A percentile compares a stretch with the other conserved stretches of the same genome.
Evolutionary conservation across 495 filamentous ascomycete species (phyloP).

Genomic region (Aspergillus homomorphus): DNA sequence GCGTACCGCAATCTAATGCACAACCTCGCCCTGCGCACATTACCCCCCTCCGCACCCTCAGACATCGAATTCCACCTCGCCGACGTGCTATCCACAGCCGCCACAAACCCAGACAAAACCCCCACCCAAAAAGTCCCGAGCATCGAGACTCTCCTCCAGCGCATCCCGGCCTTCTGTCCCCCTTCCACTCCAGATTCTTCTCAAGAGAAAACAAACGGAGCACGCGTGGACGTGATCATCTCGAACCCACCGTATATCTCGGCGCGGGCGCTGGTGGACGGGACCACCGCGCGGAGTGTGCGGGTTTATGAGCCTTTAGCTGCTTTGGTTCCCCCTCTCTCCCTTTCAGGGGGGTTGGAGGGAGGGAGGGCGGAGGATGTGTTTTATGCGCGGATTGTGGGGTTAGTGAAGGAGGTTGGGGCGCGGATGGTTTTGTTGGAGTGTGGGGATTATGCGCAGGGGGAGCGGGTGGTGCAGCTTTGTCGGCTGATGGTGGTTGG

Average conservation of each 20-base stretch:
- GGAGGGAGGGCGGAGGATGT: slow-evolving; percentile 30
- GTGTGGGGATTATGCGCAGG: not conserved
- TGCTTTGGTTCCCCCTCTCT: slow-evolving; percentile 66
- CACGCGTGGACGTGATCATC: slow-evolving; percentile 65
- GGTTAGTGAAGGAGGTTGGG: not conserved
- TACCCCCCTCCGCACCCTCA: slow-evolving; percentile 26
- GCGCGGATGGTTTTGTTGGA: not conserved
- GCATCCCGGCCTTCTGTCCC: not conserved
- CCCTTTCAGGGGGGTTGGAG: not conserved
- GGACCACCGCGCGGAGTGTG: slow-evolving; percentile 66
- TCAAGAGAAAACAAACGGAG: too few species aligned
- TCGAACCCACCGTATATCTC: slow-evolving; percentile 95
- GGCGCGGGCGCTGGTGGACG: slow-evolving; percentile 45
- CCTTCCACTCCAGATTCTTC: not conserved
- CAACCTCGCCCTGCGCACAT: slow-evolving; percentile 38
- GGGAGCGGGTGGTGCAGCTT: not conserved
- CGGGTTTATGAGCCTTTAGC: slow-evolving; percentile 72
- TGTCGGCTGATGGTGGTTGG: not conserved
- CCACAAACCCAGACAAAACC: not conserved
- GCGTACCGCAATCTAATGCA: slow-evolving; percentile 58
- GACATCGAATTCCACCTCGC: slow-evolving; percentile 50
- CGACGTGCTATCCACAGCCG: slow-evolving; percentile 42
- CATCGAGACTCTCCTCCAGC: slow-evolving; percentile 16
- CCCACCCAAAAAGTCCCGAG: slow-evolving; percentile 7
- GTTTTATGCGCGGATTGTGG: slow-evolving; percentile 27